phyloP scores from a whole-genome alignment of 495 filamentous ascomycete genomes.

The Daldinia childiae region DNA sequence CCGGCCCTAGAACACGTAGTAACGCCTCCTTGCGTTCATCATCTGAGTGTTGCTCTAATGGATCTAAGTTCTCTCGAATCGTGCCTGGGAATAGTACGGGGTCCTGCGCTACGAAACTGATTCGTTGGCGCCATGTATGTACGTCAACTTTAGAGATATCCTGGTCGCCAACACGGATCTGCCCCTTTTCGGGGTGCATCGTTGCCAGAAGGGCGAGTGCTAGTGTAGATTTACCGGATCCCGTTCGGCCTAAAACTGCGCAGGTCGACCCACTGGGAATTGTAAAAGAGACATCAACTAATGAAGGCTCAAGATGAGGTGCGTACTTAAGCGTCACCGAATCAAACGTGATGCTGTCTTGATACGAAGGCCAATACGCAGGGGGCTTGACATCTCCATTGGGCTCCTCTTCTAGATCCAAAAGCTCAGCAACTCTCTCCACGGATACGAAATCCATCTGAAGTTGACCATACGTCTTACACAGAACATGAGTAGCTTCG shows the following conservation, averaged over 20 bases:
- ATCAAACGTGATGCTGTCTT: constrained; percentile 77
- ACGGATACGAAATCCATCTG: constrained; percentile 93
- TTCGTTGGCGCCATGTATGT: constrained; percentile 62
- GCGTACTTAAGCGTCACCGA: constrained; percentile 81
- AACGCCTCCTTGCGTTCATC: constrained; percentile 58
- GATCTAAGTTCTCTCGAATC: constrained; percentile 65
- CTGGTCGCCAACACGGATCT: constrained; percentile 63
- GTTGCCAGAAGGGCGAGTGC: constrained; percentile 65
- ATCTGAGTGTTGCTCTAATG: constrained; percentile 56
- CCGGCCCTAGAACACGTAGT: constrained; percentile 52
- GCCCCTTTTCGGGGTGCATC: constrained; percentile 57
- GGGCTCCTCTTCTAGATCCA: constrained; percentile 77
- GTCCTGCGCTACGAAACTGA: constrained; percentile 71
- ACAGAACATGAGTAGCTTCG: constrained; percentile 73
- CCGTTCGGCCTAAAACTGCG: constrained; percentile 71
- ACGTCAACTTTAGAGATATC: constrained; percentile 63
- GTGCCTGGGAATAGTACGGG: constrained; percentile 67
- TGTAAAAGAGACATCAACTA: constrained; percentile 69
- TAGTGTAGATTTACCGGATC: constrained; percentile 70
- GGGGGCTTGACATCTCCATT: constrained; percentile 72
- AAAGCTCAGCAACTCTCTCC: constrained; percentile 80
- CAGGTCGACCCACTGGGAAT: constrained; percentile 79
- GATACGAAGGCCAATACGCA: constrained; percentile 75
- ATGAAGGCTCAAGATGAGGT: constrained; percentile 73
- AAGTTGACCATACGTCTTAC: constrained; percentile 78